Evolutionary conservation across 805 yeast species (phyloP).

Genomic region (Saccharomycopsis sp.): DNA sequence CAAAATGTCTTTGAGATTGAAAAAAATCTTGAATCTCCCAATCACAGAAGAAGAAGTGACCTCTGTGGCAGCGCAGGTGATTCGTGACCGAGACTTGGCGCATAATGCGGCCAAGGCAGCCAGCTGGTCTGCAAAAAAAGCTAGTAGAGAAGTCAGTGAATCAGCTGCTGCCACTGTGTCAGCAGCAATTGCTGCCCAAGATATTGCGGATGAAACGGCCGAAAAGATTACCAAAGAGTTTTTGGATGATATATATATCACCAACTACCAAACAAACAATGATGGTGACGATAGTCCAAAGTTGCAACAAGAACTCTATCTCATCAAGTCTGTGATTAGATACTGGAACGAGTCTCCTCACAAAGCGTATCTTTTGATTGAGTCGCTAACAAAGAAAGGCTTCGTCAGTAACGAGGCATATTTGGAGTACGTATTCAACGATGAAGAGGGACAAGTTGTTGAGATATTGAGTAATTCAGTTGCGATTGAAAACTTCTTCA

Average conservation of each 20-base stretch:
- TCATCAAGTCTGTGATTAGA: slow-evolving; percentile 49
- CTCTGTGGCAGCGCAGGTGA: slow-evolving; percentile 29
- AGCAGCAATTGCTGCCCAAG: slow-evolving; percentile 10
- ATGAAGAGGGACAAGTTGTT: slow-evolving; percentile 34
- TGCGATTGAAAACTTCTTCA: slow-evolving; percentile 6
- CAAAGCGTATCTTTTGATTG: slow-evolving; percentile 54
- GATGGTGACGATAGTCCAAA: slow-evolving; percentile 21
- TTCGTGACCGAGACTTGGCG: slow-evolving; percentile 17
- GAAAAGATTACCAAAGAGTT: background rate
- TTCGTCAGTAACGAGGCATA: slow-evolving; percentile 38
- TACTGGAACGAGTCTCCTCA: slow-evolving; percentile 64
- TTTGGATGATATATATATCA: background rate
- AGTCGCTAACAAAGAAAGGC: slow-evolving; percentile 41
- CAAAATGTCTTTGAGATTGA: slow-evolving; percentile 26
- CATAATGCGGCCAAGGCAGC: background rate
- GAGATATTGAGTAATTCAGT: slow-evolving; percentile 29
- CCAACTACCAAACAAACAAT: slow-evolving; percentile 6
- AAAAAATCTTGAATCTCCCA: slow-evolving; percentile 25
- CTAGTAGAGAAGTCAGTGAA: slow-evolving; percentile 22
- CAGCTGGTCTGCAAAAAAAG: slow-evolving; percentile 21
- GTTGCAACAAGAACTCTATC: slow-evolving; percentile 29
- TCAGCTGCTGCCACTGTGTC: slow-evolving; percentile 4
- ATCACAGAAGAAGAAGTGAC: slow-evolving; percentile 14
- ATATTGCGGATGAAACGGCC: slow-evolving; percentile 7
- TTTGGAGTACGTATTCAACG: slow-evolving; percentile 37